These are phyloP conservation scores for Coleophoma crateriformis DNA, from an alignment of 2,329 filamentous ascomycete species.

Conservation along the genomic window DNA sequence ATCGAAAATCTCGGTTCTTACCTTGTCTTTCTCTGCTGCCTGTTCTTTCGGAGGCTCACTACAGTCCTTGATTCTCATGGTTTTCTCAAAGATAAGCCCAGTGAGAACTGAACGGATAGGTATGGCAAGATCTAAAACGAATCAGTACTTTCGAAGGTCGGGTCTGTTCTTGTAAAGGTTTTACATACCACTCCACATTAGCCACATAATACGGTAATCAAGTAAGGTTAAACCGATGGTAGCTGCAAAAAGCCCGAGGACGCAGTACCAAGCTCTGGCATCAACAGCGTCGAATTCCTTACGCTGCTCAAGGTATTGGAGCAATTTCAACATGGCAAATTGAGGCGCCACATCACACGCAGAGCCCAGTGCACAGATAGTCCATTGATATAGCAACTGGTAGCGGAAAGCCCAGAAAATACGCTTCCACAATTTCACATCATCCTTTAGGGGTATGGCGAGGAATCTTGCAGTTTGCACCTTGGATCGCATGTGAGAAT, in stretches of 20 bases:
- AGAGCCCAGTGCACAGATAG: slow-evolving; percentile 7
- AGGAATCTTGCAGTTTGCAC: slow-evolving; percentile 45
- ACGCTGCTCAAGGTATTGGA: slow-evolving; percentile 14
- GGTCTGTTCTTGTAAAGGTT: too few relatives aligned
- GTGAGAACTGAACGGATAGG: slow-evolving; percentile 65
- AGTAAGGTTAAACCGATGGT: slow-evolving; percentile 8
- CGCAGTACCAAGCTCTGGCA: slow-evolving; percentile 13
- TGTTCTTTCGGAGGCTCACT: slow-evolving; percentile 32
- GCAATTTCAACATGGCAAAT: slow-evolving; percentile 13
- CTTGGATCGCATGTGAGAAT: slow-evolving; percentile 44
- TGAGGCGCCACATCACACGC: slow-evolving; percentile 10
- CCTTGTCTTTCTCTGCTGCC: slow-evolving; percentile 1
- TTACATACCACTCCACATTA: slow-evolving; percentile 7
- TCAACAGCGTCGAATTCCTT: slow-evolving; percentile 8
- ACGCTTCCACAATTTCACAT: slow-evolving; percentile 48
- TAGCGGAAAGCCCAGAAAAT: slow-evolving; percentile 50
- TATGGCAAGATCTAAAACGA: slow-evolving; percentile 8
- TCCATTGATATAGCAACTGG: slow-evolving; percentile 47
- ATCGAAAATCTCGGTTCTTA: not conserved
- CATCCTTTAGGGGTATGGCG: slow-evolving; percentile 32
- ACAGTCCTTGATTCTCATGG: slow-evolving; percentile 67
- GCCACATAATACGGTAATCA: slow-evolving; percentile 15
- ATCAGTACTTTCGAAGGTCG: not conserved
- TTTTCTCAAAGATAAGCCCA: slow-evolving; percentile 68
- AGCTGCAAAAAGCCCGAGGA: slow-evolving; percentile 8